phyloP scores from a whole-genome alignment of 768 basidiomycete genomes.

The Leccinum incarnatum region DNA sequence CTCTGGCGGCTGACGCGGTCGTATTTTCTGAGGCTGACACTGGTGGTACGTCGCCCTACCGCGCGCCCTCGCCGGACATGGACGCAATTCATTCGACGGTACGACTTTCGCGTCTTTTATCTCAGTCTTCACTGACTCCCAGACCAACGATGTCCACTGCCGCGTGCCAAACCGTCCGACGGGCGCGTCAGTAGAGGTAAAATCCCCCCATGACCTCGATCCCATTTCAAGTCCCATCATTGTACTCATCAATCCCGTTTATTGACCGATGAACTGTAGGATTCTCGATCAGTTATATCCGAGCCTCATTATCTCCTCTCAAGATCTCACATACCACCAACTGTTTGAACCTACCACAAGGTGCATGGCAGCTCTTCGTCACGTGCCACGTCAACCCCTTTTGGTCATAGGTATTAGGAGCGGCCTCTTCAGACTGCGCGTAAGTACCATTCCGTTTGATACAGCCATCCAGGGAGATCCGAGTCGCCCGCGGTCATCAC shows the following conservation, averaged over 20 bases:
- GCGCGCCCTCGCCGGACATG: background rate
- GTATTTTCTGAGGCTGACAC: constrained; percentile 18
- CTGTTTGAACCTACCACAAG: background rate
- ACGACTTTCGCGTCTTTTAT: background rate
- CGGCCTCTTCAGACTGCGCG: background rate
- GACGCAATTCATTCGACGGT: background rate
- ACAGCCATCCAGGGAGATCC: background rate
- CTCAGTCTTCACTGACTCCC: background rate
- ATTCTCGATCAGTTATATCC: background rate
- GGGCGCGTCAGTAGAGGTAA: background rate
- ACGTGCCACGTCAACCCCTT: background rate
- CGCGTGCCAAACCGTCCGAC: background rate
- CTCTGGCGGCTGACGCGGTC: constrained; percentile 23
- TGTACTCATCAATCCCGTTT: background rate
- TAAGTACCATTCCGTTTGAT: background rate
- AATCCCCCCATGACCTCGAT: background rate
- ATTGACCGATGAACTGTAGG: background rate
- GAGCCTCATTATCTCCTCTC: background rate
- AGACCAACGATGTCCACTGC: background rate
- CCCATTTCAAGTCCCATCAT: background rate
- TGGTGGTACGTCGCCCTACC: background rate
- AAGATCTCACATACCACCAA: background rate
- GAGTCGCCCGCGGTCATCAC: background rate
- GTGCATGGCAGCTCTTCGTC: background rate
- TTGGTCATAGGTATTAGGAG: background rate